phyloP scores from a whole-genome alignment of 164 flowering plant species.

The Vitis rotundifolia region DNA sequence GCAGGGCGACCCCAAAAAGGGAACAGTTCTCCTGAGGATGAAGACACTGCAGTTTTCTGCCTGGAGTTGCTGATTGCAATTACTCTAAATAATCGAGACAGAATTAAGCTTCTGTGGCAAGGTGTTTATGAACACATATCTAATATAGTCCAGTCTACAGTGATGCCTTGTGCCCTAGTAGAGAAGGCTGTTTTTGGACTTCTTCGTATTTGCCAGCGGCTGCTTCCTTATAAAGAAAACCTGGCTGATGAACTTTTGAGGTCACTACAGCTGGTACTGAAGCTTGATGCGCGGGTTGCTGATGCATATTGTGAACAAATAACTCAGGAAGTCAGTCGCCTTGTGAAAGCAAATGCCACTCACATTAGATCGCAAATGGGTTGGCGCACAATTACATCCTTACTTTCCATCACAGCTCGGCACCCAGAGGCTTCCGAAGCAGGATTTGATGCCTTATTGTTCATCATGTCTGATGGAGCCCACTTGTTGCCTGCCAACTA shows the following conservation, averaged over 20 bases:
- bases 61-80: constrained; percentile 61
- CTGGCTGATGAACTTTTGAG: constrained; percentile 64
- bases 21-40: constrained; percentile 50
- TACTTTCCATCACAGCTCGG: constrained; percentile 65
- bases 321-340: constrained; percentile 62
- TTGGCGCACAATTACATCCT: constrained; percentile 61
- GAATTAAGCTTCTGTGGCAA: constrained; percentile 67
- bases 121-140: constrained; percentile 66
- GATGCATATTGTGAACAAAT: constrained; percentile 77
- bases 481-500: constrained; percentile 59
- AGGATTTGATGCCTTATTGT: constrained; percentile 58
- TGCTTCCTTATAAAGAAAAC: constrained; percentile 69
- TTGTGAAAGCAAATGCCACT: constrained; percentile 62
- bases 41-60: constrained; percentile 60
- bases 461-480: constrained; percentile 56
- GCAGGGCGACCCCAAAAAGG: constrained; percentile 50
- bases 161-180: constrained; percentile 55
- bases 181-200: constrained; percentile 77
- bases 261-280: constrained; percentile 57
- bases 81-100: constrained; percentile 59
- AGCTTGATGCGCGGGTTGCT: constrained; percentile 75
- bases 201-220: constrained; percentile 57
- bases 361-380: constrained; percentile 61
- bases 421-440: constrained; percentile 73
- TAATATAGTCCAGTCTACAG: constrained; percentile 52